Percentiles rank a stretch among this genome's conserved stretches.
Evolutionary conservation across 1,284 basidiomycete genomes (phyloP).

Genomic region (Fistulinella cinereoalba): DNA sequence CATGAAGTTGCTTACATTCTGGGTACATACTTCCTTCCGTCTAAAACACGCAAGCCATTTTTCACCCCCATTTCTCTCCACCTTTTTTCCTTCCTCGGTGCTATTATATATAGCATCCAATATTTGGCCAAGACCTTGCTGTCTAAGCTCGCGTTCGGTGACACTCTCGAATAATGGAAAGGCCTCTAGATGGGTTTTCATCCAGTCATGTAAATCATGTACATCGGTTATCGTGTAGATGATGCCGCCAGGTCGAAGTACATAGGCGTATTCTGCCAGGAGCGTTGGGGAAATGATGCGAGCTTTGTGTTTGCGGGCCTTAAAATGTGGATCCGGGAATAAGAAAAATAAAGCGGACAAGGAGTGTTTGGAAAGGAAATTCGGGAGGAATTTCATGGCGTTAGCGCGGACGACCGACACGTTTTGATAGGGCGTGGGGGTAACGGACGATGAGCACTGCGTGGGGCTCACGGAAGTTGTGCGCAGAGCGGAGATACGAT

Average conservation of each 20-base stretch:
- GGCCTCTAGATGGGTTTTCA: conserved; percentile 81
- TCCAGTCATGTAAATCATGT: conserved; percentile 92
- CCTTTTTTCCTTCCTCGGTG: conserved; percentile 97
- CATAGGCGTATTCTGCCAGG: conserved; percentile 92
- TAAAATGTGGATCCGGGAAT: conserved; percentile 99
- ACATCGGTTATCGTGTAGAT: conserved; percentile 99
- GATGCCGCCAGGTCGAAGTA: conserved; percentile 87
- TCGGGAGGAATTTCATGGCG: conserved; percentile 98
- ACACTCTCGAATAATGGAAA: conserved; percentile 89
- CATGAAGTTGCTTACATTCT: conserved; percentile 20
- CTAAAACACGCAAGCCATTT: conserved; percentile 89
- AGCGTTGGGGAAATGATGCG: conserved; percentile 95
- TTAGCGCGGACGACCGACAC: conserved; percentile 95
- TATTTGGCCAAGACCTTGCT: conserved; percentile 68
- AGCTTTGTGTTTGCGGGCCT: conserved; percentile 96
- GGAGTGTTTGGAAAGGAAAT: conserved; percentile 92
- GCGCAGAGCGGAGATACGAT: conserved; percentile 89
- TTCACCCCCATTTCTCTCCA: conserved; percentile 86
- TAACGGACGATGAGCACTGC: conserved; percentile 23
- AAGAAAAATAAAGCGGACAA: conserved; percentile 95
- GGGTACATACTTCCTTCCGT: conserved; percentile 51
- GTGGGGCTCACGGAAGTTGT: conserved; percentile 42
- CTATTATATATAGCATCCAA: conserved; percentile 79
- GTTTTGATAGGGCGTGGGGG: conserved; percentile 71
- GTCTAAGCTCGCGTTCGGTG: conserved; percentile 70